Base-by-base conservation (phyloP, 1,139 yeast species). In the Scheffersomyces parashehatae region DNA sequence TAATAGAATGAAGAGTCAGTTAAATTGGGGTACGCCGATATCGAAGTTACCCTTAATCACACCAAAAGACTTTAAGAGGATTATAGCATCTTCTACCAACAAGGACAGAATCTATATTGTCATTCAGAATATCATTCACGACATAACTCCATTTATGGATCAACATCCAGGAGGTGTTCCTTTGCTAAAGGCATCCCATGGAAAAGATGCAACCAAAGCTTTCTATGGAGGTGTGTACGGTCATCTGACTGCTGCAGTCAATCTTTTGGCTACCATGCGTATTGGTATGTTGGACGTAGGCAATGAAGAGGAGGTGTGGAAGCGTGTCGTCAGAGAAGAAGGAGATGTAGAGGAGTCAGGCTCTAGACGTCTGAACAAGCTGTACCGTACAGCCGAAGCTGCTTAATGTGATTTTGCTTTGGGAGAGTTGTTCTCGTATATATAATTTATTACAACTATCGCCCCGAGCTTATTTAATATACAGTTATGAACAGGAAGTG, bases 241-340 rank as follows among this genome's bases (percentile, higher is more conserved):
- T 31, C 91, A 85, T 54, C 82, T 85, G 56, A 82, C 86, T 20
- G 90, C 91, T 0, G 90, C 90, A 0, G 76, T 78, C 44, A 85
- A 85, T 55, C 60, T 85, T 38, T 62, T 85, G 47, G 89, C 90
- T 0, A 85, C 90, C 0, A 84, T 85, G 91, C 68, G 91, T 54
- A 79, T 85, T 15, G 90, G 88, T 0, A 82, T 81, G 14, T 63
- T 83, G 36, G 88, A 90, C 51, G 87, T 88, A n/a, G 88, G 90
- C 4, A 79, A 87, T 53, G 91, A 88, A 52, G 88, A 83, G 48
- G 88, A 88, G 53, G 88, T 88, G 14, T 90, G 97, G 97, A 77
- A 77, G 49, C 54, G 77, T 38, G 76, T 72, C 5, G 77, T 64
- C 3, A 56, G 59, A 24, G 79, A 74, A 50, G 77, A 73, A 49